phyloP scores from a whole-genome alignment of 305 asterid genomes.

The Plantago lanceolata region DNA sequence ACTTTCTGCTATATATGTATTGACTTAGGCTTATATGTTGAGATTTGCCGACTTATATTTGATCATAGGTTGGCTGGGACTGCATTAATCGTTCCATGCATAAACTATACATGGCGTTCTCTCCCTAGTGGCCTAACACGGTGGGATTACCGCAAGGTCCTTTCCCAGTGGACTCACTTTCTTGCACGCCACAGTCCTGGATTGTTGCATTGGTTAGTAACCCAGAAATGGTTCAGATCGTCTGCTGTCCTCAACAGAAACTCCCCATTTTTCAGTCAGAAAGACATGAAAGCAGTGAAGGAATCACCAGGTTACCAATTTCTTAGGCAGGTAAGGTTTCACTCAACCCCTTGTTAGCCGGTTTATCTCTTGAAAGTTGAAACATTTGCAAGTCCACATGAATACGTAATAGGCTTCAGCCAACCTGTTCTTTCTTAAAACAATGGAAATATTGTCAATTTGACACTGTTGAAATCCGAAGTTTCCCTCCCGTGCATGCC shows the following conservation, averaged over 20 bases:
- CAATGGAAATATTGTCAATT: too few species aligned
- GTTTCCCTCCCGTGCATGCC: too few species aligned
- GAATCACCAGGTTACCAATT: conserved; percentile 78
- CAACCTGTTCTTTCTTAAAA: not conserved
- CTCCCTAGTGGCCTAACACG: conserved; percentile 57
- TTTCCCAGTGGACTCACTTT: conserved; percentile 47
- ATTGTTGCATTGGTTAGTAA: conserved; percentile 78
- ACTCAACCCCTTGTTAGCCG: not conserved
- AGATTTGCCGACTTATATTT: conserved; percentile 11
- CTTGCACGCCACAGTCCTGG: conserved; percentile 53
- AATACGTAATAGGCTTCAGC: too few species aligned
- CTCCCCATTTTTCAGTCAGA: conserved; percentile 60
- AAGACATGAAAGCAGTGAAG: conserved; percentile 72
- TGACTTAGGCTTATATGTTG: conserved; percentile 1
- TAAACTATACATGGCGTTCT: conserved; percentile 83
- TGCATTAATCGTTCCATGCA: conserved; percentile 69
- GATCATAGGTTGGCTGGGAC: conserved; percentile 66
- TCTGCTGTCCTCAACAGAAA: conserved; percentile 66
- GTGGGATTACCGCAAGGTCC: conserved; percentile 75
- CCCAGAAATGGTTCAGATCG: conserved; percentile 76
- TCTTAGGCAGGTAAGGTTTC: conserved; percentile 54
- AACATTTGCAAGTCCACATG: not conserved
- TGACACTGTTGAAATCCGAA: too few species aligned
- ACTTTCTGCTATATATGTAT: too few species aligned
- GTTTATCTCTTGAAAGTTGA: conserved; percentile 7